Evolutionary conservation across 2,329 filamentous ascomycete genomes (phyloP).

Genomic region (Clathrospora elynae): DNA sequence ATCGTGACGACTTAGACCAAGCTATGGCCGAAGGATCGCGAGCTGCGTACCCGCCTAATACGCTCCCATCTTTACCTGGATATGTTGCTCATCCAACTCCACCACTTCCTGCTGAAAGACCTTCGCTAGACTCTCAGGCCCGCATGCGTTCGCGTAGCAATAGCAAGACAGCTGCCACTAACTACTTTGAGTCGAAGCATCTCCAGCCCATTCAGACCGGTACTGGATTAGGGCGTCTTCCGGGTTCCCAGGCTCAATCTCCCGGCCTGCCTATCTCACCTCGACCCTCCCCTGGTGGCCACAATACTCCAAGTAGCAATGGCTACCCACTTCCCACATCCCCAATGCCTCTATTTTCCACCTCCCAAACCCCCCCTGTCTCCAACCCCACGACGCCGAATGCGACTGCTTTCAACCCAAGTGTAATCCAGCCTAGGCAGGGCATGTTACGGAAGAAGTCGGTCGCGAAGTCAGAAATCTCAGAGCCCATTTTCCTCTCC

Average conservation of each 20-base stretch:
- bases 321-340: constrained; percentile 50
- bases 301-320: constrained; percentile 41
- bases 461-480: constrained; percentile 66
- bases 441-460: constrained; percentile 58
- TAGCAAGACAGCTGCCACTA: constrained; percentile 41
- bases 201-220: constrained; percentile 46
- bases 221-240: constrained; percentile 27
- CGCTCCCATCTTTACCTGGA: constrained; percentile 42
- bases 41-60: constrained; percentile 39
- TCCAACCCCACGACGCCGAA: constrained; percentile 53
- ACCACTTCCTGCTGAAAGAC: constrained; percentile 34
- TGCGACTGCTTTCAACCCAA: constrained; percentile 40
- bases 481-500: constrained; percentile 61
- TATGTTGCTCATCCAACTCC: constrained; percentile 40
- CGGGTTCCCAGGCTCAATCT: constrained; percentile 31
- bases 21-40: constrained; percentile 55
- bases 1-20: constrained; percentile 59
- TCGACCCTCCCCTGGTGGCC: constrained; percentile 44
- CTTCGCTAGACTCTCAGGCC: constrained; percentile 34
- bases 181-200: constrained; percentile 47
- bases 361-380: constrained; percentile 60
- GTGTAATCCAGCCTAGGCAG: constrained; percentile 36
- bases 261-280: constrained; percentile 44
- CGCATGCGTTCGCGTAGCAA: constrained; percentile 45
- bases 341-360: constrained; percentile 56